These are phyloP conservation scores for Kockiozyma suomiensis DNA, from an alignment of 805 yeast species.

Conservation along the genomic window DNA sequence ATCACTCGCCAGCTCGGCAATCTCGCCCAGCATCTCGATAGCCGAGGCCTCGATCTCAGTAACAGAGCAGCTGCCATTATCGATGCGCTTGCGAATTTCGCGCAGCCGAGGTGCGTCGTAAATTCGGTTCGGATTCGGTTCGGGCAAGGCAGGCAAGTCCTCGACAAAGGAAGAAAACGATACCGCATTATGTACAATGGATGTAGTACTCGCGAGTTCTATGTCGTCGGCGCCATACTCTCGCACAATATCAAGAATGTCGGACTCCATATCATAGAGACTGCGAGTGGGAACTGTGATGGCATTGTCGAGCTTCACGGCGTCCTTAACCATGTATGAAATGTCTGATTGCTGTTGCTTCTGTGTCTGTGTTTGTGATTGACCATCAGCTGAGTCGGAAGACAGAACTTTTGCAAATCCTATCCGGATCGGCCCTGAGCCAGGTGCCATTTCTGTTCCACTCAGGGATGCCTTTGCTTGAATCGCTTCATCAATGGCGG, in stretches of 20 bases:
- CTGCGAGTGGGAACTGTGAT: constrained; percentile 35
- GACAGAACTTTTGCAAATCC: constrained; percentile 74
- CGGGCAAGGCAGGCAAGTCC: constrained; percentile 65
- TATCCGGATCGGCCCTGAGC: constrained; percentile 69
- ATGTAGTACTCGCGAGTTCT: constrained; percentile 38
- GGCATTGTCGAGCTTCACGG: constrained; percentile 14
- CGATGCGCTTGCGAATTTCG: constrained; percentile 78
- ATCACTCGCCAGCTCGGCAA: constrained; percentile 89
- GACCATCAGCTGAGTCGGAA: neutral
- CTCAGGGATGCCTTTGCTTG: constrained; percentile 75
- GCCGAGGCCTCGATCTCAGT: constrained; percentile 80
- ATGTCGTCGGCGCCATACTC: constrained; percentile 43
- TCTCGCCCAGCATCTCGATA: constrained; percentile 79
- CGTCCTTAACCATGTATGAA: constrained; percentile 27
- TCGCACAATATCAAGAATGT: constrained; percentile 40
- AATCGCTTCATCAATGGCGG: constrained; percentile 72
- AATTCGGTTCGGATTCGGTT: constrained; percentile 64
- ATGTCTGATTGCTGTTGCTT: constrained; percentile 15
- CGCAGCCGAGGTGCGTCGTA: constrained; percentile 88
- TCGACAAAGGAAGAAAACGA: constrained; percentile 34
- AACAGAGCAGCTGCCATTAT: constrained; percentile 54
- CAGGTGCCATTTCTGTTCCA: constrained; percentile 81
- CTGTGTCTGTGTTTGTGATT: neutral
- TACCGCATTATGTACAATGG: constrained; percentile 41
- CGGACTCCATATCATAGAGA: constrained; percentile 39